Evolutionary conservation across 2,329 filamentous ascomycete genomes (phyloP).

Genomic region (Aaosphaeria arxii): DNA sequence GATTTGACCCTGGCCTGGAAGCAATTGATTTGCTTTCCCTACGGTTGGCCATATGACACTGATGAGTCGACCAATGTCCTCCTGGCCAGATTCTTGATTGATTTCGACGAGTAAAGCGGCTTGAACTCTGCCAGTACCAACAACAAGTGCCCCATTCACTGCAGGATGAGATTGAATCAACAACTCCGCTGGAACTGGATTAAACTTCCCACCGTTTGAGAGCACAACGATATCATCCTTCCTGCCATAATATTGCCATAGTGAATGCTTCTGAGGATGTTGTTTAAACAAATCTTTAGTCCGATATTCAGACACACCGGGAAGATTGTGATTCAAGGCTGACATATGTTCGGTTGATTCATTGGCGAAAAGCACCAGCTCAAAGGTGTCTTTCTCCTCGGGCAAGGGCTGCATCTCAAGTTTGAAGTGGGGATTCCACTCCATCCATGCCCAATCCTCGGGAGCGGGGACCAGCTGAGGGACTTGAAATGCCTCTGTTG

Average conservation of each 20-base stretch:
- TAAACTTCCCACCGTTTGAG: constrained; percentile 28
- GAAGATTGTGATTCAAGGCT: constrained; percentile 10
- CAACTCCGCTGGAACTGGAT: constrained; percentile 17
- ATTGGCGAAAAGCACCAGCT: constrained; percentile 9
- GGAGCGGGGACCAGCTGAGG: constrained; percentile 7
- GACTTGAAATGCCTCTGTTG: constrained; percentile 12
- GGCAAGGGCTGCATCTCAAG: constrained; percentile 6
- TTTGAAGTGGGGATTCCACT: constrained; percentile 11
- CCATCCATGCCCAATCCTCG: constrained; percentile 14
- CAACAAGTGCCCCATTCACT: not conserved
- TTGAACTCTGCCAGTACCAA: constrained; percentile 1
- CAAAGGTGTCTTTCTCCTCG: constrained; percentile 7
- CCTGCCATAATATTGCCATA: constrained; percentile 26
- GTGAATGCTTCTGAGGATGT: constrained; percentile 12
- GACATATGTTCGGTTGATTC: constrained; percentile 4
- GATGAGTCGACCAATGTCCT: constrained; percentile 7
- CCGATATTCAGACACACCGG: constrained; percentile 4
- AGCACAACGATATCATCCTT: constrained; percentile 33
- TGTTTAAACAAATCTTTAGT: constrained; percentile 10
- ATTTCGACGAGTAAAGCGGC: constrained; percentile 16
- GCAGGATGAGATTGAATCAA: constrained; percentile 7
- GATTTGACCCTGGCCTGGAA: constrained; percentile 22
- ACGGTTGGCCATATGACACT: constrained; percentile 21
- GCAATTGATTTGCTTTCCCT: constrained; percentile 13
- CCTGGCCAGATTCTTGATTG: not conserved